Base-by-base conservation (phyloP, 768 basidiomycete species). In the Lenzites betulinus region DNA sequence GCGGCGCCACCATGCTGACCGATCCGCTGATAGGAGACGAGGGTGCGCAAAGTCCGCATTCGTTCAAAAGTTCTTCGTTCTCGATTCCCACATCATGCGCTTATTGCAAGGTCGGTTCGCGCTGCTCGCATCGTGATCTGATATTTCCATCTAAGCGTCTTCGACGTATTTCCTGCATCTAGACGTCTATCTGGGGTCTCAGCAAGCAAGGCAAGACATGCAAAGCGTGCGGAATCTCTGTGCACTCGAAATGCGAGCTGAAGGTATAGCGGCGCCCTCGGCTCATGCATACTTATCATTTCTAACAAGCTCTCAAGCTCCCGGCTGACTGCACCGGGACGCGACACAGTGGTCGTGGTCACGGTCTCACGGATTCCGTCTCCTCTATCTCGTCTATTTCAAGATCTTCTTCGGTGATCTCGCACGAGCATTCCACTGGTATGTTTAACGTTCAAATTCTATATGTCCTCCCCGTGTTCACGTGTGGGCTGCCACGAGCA, bases 141-240 rank as follows among this genome's bases (percentile, higher is more conserved):
- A 43, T 28, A 28, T 50, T 15, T 16, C 3, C 35, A 35, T 8
- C 54, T 38, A 47, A 26, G 48, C n/a, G 44, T 42, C 49, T 42
- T 20, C 33, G 25, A 3, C 28, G 46, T 26, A 18, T 7, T 1
- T 12, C 22, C 16, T 25, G n/a, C n/a, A n/a, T 12, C 8, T 46
- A 93, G 91, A 80, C 87, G 11, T 89, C 89, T 8, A 92, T 94
- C 30, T 93, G 92, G 92, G 93, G 92, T 9, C 76, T 93, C 44
- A 89, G 84, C 70, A 93, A 92, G 72, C 89, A 91, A 69, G 92
- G 92, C 35, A 93, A 92, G 76, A 91, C 88, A 7, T 93, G 92
- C 76, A 87, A 80, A 70, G 73, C 78, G 13, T 94, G 93, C 70
- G 86, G 88, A 1, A 73, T 93, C 51, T 87, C 88, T 20, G 92